These are phyloP conservation scores for Dactylella cylindrospora DNA, from an alignment of 2,329 filamentous ascomycete genomes.

Conservation along the genomic window DNA sequence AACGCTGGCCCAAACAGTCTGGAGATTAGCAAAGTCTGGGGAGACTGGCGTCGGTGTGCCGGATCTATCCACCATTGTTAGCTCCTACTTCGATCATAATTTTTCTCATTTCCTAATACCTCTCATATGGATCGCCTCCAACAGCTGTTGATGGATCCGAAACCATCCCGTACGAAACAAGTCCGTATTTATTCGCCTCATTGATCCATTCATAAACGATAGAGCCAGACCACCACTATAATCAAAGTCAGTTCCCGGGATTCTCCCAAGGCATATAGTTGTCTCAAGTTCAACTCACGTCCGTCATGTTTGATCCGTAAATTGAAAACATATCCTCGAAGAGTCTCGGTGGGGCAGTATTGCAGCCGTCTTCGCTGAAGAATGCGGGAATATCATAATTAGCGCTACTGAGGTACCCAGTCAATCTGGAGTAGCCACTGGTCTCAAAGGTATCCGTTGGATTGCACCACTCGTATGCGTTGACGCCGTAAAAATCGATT, in stretches of 20 bases:
- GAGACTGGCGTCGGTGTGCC: conserved; percentile 34
- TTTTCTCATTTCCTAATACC: conserved; percentile 12
- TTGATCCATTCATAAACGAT: conserved; percentile 91
- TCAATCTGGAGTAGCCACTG: conserved; percentile 70
- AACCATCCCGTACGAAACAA: conserved; percentile 33
- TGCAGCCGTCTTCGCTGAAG: conserved; percentile 80
- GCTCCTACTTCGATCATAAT: not conserved
- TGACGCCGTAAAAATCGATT: conserved; percentile 72
- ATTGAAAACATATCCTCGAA: conserved; percentile 74
- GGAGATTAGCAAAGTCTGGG: conserved; percentile 78
- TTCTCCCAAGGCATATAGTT: too few species aligned
- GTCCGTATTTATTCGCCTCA: conserved; percentile 74
- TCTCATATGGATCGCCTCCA: conserved; percentile 34
- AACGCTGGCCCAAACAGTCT: conserved; percentile 72
- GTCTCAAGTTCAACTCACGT: conserved; percentile 50
- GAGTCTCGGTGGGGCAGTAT: conserved; percentile 65
- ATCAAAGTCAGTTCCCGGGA: not conserved
- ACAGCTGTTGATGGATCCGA: conserved; percentile 23
- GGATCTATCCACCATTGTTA: conserved; percentile 4
- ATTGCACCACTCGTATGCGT: conserved; percentile 72
- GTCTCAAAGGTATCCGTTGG: conserved; percentile 62
- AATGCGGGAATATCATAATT: conserved; percentile 70
- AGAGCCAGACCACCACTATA: conserved; percentile 65
- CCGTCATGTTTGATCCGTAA: conserved; percentile 68
- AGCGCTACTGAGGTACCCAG: conserved; percentile 63